Base-by-base conservation (phyloP, 148 eudicot genomes). In the Rhododendron mucronatum region DNA sequence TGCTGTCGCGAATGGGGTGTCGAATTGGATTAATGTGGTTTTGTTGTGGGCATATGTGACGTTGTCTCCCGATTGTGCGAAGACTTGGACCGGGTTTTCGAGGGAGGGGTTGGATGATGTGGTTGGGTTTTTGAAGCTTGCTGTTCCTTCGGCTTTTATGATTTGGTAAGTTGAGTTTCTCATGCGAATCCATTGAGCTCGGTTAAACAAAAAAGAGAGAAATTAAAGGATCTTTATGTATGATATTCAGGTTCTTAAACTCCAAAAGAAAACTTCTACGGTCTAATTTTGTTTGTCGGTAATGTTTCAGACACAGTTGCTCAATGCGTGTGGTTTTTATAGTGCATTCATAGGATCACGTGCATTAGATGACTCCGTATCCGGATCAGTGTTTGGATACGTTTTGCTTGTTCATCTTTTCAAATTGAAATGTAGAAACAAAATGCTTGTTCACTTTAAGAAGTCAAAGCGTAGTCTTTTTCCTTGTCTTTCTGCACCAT, bases 71-170 rank as follows among this genome's bases (percentile, higher is more conserved):
- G 82, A 83, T 30, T 90, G 89, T 82, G 26, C 20, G 55, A 71
- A 85, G 37, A 92, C 92, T 47, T 90, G 92, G 90, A 88, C 88
- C 9, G 91, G 92, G 23, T 90, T 92, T 82, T 92, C 92, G 9
- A 84, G 77, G 63, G 90, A 90, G 80, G 93, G 89, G 7, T 47
- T 90, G 76, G 63, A 73, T 51, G 89, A 86, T 85, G 37, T 92
- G 65, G 67, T 85, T 10, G 76, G 87, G 12, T 90, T 90, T 47
- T 44, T 92, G 18, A 88, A 86, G 87, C 88, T 92, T 30, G 92
- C 92, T 12, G 35, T 92, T 84, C 90, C 93, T 84, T 92, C 93
- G 1, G 89, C 93, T 39, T 6, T 88, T 20, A 92, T 92, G 93
- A 86, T 92, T 21, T 92, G 91, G 93, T 89, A 84, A 82, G 85